phyloP scores from a whole-genome alignment of 345 rosid species.

The Dimocarpus longan region DNA sequence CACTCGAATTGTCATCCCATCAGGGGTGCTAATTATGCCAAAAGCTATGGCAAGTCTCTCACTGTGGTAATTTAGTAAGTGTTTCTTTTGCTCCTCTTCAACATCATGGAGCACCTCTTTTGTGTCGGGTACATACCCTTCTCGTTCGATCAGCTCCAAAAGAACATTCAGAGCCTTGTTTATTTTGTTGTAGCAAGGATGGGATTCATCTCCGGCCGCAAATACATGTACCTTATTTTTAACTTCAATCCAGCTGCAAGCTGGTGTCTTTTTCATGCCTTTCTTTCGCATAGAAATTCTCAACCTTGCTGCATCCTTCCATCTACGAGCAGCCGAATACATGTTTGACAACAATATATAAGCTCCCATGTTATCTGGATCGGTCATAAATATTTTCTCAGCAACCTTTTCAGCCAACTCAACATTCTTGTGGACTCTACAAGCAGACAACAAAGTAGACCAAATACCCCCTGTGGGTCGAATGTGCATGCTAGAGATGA shows the following conservation, averaged over 20 bases:
- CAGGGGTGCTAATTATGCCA: conserved; percentile 63
- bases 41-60: conserved; percentile 79
- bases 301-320: conserved; percentile 61
- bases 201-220: conserved; percentile 73
- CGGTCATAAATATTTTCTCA: conserved; percentile 50
- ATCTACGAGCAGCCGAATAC: conserved; percentile 67
- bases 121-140: conserved; percentile 72
- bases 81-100: conserved; percentile 73
- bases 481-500: conserved; percentile 50
- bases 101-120: conserved; percentile 71
- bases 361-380: conserved; percentile 75
- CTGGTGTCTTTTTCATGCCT: conserved; percentile 70
- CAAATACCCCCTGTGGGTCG: conserved; percentile 65
- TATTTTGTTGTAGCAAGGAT: conserved; percentile 50
- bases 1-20: conserved; percentile 72
- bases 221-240: conserved; percentile 67
- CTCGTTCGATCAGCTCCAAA: conserved; percentile 61
- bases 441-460: conserved; percentile 72
- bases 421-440: conserved; percentile 73
- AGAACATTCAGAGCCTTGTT: conserved; percentile 47
- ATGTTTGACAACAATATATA: conserved; percentile 72
- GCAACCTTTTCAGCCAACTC: conserved; percentile 76
- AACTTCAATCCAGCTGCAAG: conserved; percentile 87
- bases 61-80: conserved; percentile 54
- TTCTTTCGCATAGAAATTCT: conserved; percentile 50